These are phyloP conservation scores for Prunus padus DNA, from an alignment of 306 rosid genomes.

Conservation along the genomic window DNA sequence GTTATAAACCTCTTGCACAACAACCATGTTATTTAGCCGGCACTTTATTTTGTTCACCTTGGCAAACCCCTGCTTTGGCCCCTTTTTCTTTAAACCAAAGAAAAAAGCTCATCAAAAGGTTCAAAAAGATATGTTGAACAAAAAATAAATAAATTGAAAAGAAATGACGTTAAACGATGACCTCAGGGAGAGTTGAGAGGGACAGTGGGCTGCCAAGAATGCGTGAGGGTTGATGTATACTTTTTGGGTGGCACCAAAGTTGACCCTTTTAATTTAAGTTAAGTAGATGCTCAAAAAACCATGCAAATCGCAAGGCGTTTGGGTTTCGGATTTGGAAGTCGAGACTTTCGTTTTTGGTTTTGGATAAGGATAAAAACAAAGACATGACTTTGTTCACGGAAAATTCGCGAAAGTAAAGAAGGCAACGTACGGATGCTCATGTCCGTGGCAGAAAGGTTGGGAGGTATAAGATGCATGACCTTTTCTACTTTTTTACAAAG, in stretches of 20 bases:
- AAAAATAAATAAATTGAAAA: neutral
- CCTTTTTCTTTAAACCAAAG: neutral
- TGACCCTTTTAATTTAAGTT: neutral
- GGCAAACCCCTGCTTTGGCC: too few species aligned
- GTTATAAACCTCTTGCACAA: fast-evolving
- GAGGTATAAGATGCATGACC: neutral
- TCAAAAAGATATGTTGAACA: neutral
- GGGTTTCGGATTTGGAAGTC: conserved; percentile 5
- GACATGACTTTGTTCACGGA: neutral
- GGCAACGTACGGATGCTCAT: neutral
- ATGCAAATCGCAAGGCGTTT: neutral
- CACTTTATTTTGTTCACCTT: too few species aligned
- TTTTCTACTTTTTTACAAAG: neutral
- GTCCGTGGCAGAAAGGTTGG: neutral
- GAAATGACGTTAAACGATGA: neutral
- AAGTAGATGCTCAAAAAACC: neutral
- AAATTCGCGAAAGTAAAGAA: neutral
- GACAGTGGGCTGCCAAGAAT: neutral
- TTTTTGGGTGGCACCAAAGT: neutral
- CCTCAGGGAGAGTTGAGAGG: neutral
- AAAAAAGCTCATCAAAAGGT: neutral
- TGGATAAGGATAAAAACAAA: conserved; percentile 4
- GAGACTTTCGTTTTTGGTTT: neutral
- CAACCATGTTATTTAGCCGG: too few species aligned
- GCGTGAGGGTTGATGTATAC: neutral